Percentiles rank a stretch among this genome's conserved stretches.
phyloP scores from a whole-genome alignment of 2,329 filamentous ascomycete species.

The Aspergillus fischeri region DNA sequence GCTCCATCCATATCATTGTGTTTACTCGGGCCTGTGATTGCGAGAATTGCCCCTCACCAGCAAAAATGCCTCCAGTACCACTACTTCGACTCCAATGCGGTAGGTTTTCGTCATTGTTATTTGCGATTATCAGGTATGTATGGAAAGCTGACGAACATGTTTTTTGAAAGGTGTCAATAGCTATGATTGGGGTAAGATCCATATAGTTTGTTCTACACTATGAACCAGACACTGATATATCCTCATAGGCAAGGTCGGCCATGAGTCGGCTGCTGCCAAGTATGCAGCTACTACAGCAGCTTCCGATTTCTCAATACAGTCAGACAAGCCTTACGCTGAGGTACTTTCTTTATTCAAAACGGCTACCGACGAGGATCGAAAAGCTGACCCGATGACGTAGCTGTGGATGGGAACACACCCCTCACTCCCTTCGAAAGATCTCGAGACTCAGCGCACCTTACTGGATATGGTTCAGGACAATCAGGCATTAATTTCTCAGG shows the following conservation, averaged over 20 bases:
- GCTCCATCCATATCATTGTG: background rate
- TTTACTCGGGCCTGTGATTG: background rate
- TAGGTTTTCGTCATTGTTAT: conserved; percentile 31
- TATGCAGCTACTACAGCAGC: conserved; percentile 82
- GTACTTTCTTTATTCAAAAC: conserved; percentile 40
- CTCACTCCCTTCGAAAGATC: conserved; percentile 87
- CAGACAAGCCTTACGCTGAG: conserved; percentile 92
- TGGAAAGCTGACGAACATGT: conserved; percentile 1
- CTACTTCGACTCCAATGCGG: conserved; percentile 69
- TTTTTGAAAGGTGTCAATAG: conserved; percentile 76
- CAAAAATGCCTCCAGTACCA: conserved; percentile 64
- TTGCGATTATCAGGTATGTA: background rate
- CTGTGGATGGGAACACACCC: conserved; percentile 99
- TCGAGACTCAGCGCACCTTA: conserved; percentile 76
- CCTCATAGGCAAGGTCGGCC: conserved; percentile 72
- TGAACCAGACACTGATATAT: conserved; percentile 22
- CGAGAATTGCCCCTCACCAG: background rate
- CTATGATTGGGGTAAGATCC: conserved; percentile 80
- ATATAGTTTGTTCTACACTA: background rate
- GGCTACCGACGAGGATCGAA: background rate
- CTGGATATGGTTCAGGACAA: conserved; percentile 87
- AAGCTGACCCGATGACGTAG: conserved; percentile 45
- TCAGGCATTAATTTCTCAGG: conserved; percentile 69
- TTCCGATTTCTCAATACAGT: conserved; percentile 69
- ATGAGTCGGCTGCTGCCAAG: conserved; percentile 79